These are phyloP conservation scores for Gautieria morchelliformis DNA, from an alignment of 768 basidiomycete species.

Conservation along the genomic window DNA sequence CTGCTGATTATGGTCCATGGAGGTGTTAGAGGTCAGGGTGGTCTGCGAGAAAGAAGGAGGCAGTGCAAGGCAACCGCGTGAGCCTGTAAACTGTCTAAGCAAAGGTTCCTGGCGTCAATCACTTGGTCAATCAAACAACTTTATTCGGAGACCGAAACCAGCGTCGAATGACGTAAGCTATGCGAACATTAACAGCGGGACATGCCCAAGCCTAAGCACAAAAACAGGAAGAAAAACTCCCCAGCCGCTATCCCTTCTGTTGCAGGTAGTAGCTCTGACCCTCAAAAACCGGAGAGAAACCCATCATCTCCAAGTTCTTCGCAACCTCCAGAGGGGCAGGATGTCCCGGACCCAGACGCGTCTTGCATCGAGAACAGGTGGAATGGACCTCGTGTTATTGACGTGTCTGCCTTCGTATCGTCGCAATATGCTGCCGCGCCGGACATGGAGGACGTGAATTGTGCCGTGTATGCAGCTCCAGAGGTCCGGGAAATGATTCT, in stretches of 20 bases:
- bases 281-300: not conserved
- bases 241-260: no score
- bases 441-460: conserved; percentile 46
- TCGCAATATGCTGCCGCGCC: conserved; percentile 63
- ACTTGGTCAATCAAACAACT: no score
- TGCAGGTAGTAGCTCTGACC: no score
- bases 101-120: no score
- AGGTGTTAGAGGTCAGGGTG: no score
- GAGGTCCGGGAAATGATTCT: conserved; percentile 68
- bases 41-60: no score
- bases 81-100: no score
- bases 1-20: no score
- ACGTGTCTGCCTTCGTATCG: conserved; percentile 53
- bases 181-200: not conserved
- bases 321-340: not conserved
- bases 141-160: no score
- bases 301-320: not conserved
- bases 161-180: no score
- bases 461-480: conserved; percentile 67
- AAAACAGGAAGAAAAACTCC: not conserved
- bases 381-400: conserved; percentile 65
- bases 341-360: not conserved
- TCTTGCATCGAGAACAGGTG: conserved; percentile 18
- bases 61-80: no score
- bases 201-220: not conserved